These are phyloP conservation scores for Erythrophleum ivorense DNA, from an alignment of 331 rosid species.

Conservation along the genomic window DNA sequence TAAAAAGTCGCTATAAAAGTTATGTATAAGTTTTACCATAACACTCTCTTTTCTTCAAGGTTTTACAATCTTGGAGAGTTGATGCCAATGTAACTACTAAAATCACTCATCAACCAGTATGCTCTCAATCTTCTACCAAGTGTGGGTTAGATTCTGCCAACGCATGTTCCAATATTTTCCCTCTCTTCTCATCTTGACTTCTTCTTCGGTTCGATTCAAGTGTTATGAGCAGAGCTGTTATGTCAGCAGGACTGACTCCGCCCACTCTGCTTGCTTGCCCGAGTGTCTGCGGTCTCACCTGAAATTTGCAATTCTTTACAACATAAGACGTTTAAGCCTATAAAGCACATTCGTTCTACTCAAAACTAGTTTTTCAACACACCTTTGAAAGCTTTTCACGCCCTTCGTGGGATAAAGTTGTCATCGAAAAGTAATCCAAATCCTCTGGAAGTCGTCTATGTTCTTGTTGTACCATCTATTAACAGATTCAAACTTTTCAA, in stretches of 20 bases:
- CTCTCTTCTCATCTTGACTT: conserved; percentile 62
- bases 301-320: too few species aligned
- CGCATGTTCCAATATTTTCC: conserved; percentile 57
- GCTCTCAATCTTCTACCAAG: too few species aligned
- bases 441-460: conserved; percentile 88
- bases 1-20: too few species aligned
- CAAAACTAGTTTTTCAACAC: too few species aligned
- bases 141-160: too few species aligned
- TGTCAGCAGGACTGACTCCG: conserved; percentile 95
- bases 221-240: conserved; percentile 81
- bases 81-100: too few species aligned
- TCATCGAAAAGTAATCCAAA: conserved; percentile 81
- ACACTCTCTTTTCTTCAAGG: too few species aligned
- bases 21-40: too few species aligned
- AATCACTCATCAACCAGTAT: too few species aligned
- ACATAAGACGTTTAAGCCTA: too few species aligned
- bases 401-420: conserved; percentile 79
- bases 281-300: conserved; percentile 92
- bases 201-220: conserved; percentile 74
- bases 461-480: conserved; percentile 77
- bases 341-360: too few species aligned
- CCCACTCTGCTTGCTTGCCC: conserved; percentile 97
- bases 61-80: too few species aligned
- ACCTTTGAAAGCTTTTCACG: conserved; percentile 94
- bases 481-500: background rate